Evolutionary conservation across 805 yeast species (phyloP).

Genomic region (Pichia paraexigua): DNA sequence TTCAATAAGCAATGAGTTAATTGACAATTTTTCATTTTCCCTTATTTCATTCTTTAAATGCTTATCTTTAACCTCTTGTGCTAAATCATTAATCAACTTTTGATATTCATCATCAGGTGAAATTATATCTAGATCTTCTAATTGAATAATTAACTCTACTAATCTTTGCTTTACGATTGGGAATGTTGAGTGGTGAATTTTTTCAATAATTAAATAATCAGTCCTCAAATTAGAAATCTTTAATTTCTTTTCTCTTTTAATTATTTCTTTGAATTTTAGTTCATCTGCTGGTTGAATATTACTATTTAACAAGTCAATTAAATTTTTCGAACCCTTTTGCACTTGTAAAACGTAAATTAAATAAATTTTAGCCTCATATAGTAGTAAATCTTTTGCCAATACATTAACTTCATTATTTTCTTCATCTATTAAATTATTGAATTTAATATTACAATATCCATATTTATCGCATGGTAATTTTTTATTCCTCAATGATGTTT

Average conservation of each 20-base stretch:
- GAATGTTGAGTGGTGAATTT: conserved; percentile 38
- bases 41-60: conserved; percentile 34
- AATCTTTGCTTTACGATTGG: conserved; percentile 73
- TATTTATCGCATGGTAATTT: conserved; percentile 26
- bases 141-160: conserved; percentile 63
- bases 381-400: conserved; percentile 39
- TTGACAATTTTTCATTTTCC: conserved; percentile 33
- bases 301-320: conserved; percentile 42
- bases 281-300: conserved; percentile 70
- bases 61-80: conserved; percentile 58
- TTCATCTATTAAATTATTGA: conserved; percentile 1
- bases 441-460: conserved; percentile 7
- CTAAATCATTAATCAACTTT: conserved; percentile 71
- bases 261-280: conserved; percentile 45
- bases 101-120: conserved; percentile 69
- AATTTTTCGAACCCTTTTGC: conserved; percentile 63
- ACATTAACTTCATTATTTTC: conserved; percentile 2
- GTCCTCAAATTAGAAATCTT: conserved; percentile 6
- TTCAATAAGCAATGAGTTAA: conserved; percentile 35
- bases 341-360: conserved; percentile 76
- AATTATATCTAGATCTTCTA: conserved; percentile 61
- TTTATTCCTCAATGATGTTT: background rate
- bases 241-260: conserved; percentile 37
- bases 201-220: background rate
- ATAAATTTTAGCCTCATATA: conserved; percentile 67